Percentiles rank a stretch among this genome's conserved stretches.
Conservation (phyloP, 2,329 filamentous ascomycete genomes). For the Thielaviopsis populi region DNA sequence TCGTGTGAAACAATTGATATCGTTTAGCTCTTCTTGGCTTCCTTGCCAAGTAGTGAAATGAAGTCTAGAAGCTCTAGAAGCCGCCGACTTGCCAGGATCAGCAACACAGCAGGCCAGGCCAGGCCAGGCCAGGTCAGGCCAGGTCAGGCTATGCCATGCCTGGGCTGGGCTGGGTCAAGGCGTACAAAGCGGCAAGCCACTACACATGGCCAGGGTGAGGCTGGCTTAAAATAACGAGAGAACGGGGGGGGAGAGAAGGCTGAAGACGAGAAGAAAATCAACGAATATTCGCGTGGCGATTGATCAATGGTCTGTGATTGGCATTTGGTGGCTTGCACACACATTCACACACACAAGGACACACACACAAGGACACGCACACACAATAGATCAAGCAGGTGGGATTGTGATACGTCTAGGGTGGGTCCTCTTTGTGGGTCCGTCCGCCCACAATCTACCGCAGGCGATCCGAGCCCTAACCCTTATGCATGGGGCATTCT, state of each 20-base stretch:
- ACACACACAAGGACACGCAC: not conserved
- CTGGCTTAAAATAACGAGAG: not conserved
- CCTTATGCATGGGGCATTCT: not conserved
- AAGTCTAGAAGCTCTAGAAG: not conserved
- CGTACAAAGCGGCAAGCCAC: not conserved
- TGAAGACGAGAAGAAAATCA: not conserved
- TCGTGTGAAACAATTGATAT: not conserved
- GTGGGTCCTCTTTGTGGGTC: not conserved
- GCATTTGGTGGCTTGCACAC: not conserved
- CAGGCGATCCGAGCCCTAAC: not conserved
- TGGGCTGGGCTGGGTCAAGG: not conserved
- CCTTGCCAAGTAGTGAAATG: not conserved
- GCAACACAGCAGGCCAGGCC: not conserved
- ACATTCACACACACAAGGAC: not conserved
- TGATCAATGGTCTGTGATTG: not conserved
- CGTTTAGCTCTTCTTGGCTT: not conserved
- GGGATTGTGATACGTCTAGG: not conserved
- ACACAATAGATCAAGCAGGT: not conserved
- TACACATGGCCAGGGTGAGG: not conserved
- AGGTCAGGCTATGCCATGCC: too few species aligned
- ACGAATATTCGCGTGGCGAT: not conserved
- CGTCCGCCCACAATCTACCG: not conserved
- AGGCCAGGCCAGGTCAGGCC: too few species aligned
- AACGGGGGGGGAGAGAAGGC: not conserved
- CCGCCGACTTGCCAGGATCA: not conserved